phyloP scores from a whole-genome alignment of 2,329 filamentous ascomycete species.

The Epichloe brachyelytri region DNA sequence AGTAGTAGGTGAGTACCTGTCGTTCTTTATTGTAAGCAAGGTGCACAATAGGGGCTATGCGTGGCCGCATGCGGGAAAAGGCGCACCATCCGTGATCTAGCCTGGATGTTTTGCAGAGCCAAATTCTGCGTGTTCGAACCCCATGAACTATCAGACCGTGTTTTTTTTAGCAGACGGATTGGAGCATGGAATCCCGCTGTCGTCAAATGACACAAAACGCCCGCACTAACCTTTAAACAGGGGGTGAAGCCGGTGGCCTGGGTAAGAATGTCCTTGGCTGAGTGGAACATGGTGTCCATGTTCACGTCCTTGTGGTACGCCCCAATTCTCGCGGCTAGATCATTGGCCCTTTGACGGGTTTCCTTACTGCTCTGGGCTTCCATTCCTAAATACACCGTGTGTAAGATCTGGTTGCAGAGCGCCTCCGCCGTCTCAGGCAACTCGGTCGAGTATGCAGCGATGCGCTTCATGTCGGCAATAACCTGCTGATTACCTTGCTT shows the following conservation, averaged over 20 bases:
- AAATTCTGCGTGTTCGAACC: slow-evolving; percentile 46
- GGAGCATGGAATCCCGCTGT: background rate
- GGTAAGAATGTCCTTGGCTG: slow-evolving; percentile 46
- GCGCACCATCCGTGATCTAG: slow-evolving; percentile 46
- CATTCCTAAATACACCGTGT: slow-evolving; percentile 50
- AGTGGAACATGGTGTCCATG: slow-evolving; percentile 42
- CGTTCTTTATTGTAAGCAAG: background rate
- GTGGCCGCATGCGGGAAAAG: background rate
- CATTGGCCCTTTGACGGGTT: slow-evolving; percentile 52
- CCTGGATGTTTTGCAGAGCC: slow-evolving; percentile 54
- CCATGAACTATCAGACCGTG: slow-evolving; percentile 31
- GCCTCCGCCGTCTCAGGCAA: slow-evolving; percentile 45
- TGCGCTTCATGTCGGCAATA: slow-evolving; percentile 13
- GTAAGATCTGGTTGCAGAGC: slow-evolving; percentile 29
- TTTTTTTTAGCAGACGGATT: background rate
- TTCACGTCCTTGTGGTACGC: slow-evolving; percentile 61
- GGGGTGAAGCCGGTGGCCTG: slow-evolving; percentile 41
- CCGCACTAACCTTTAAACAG: slow-evolving; percentile 41
- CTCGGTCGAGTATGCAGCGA: slow-evolving; percentile 13
- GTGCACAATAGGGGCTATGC: background rate
- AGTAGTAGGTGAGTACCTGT: slow-evolving; percentile 23
- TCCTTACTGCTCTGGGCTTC: slow-evolving; percentile 46
- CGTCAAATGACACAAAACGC: background rate
- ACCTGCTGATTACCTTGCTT: slow-evolving; percentile 18
- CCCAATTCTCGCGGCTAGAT: slow-evolving; percentile 49